phyloP scores from a whole-genome alignment of 2,329 filamentous ascomycete species.

The Septoria linicola region DNA sequence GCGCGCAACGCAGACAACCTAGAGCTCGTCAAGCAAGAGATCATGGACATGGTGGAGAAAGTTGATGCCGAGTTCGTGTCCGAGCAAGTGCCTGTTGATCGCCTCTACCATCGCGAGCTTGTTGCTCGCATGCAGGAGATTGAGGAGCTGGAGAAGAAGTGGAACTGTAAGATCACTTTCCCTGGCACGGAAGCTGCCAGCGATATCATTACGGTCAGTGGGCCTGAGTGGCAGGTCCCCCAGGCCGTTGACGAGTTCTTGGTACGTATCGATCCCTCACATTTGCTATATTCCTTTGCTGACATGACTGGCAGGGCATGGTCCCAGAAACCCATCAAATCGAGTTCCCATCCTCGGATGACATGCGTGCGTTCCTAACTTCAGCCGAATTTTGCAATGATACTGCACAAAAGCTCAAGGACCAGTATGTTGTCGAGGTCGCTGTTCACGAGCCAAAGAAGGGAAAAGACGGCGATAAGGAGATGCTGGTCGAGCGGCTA shows the following conservation, averaged over 20 bases:
- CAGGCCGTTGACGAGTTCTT: constrained; percentile 94
- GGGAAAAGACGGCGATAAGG: constrained; percentile 44
- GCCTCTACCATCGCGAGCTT: constrained; percentile 91
- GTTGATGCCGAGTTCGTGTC: constrained; percentile 96
- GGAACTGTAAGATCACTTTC: constrained; percentile 99
- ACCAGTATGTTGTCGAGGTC: constrained; percentile 88
- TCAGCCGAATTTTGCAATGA: constrained; percentile 78
- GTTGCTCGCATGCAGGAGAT: constrained; percentile 85
- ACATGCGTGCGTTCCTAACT: constrained; percentile 77
- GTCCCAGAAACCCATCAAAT: constrained; percentile 95
- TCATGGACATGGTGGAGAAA: constrained; percentile 98
- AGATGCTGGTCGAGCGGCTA: constrained; percentile 46
- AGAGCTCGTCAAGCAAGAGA: constrained; percentile 96
- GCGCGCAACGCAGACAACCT: constrained; percentile 95
- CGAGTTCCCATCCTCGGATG: constrained; percentile 71
- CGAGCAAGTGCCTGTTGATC: constrained; percentile 89
- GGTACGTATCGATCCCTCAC: constrained; percentile 51
- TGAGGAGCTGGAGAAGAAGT: constrained; percentile 95
- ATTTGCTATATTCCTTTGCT: constrained; percentile 27
- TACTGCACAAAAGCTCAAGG: constrained; percentile 78
- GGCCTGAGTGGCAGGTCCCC: constrained; percentile 96
- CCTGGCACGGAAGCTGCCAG: constrained; percentile 96
- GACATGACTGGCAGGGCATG: constrained; percentile 66
- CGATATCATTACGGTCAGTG: constrained; percentile 91
- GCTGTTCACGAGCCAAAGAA: constrained; percentile 59